These are phyloP conservation scores for Tribonema minus DNA, from an alignment of 108 stramenopile genomes.

Conservation along the genomic window DNA sequence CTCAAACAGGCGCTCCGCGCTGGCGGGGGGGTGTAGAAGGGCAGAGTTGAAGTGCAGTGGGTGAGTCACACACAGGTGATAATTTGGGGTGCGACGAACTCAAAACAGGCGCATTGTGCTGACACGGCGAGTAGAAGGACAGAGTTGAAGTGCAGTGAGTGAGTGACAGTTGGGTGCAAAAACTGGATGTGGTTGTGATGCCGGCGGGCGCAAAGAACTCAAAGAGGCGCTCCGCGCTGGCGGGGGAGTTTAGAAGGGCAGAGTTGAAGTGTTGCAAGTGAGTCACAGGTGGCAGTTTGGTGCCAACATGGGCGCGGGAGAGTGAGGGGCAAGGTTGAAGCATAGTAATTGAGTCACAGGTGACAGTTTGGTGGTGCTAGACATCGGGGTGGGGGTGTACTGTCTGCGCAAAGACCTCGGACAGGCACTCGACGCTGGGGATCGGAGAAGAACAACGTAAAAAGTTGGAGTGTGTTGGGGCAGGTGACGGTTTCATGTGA, in stretches of 20 bases:
- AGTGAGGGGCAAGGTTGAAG: background rate
- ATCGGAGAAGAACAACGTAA: background rate
- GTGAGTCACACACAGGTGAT: too few relatives aligned
- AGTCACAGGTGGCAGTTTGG: too few relatives aligned
- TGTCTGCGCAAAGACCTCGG: slow-evolving; percentile 36
- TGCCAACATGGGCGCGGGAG: background rate
- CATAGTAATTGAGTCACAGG: background rate
- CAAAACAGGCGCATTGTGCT: too few relatives aligned
- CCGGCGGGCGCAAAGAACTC: slow-evolving; percentile 33
- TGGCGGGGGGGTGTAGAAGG: background rate
- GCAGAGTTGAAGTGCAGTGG: background rate
- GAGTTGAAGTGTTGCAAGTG: background rate
- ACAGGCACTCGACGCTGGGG: background rate
- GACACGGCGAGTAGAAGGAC: too few relatives aligned
- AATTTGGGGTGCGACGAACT: too few relatives aligned
- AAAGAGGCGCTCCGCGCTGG: slow-evolving; percentile 25
- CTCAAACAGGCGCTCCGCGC: slow-evolving; percentile 19
- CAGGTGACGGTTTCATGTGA: too few relatives aligned
- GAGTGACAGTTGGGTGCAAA: background rate
- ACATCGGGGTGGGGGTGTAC: too few relatives aligned
- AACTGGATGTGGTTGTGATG: background rate
- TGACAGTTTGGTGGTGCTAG: too few relatives aligned
- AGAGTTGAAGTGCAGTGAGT: background rate
- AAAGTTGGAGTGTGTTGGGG: background rate
- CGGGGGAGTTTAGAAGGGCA: background rate